A percentile compares a stretch with the other conserved stretches of the same genome.
phyloP scores from a whole-genome alignment of 2,329 filamentous ascomycete genomes.

The Aureobasidium sp. region DNA sequence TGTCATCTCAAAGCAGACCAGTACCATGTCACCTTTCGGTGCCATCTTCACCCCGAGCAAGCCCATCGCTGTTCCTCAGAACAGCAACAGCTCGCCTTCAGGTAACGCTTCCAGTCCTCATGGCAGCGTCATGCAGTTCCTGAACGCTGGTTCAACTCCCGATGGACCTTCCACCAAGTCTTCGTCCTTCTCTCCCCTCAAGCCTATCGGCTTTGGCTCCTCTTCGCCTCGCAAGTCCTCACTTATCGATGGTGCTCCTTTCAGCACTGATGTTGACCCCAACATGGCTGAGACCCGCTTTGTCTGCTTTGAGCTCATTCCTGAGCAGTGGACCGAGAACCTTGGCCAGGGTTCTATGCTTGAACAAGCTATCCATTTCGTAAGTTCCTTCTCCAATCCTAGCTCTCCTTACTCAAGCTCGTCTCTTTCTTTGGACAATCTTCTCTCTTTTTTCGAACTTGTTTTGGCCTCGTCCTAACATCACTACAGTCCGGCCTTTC shows the following conservation, averaged over 20 bases:
- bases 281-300: conserved; percentile 1
- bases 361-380: background rate
- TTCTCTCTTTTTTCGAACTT: background rate
- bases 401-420: too few relatives aligned
- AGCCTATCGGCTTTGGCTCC: background rate
- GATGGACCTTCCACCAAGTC: background rate
- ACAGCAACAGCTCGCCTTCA: background rate
- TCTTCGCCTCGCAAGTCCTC: background rate
- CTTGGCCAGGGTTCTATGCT: background rate
- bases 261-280: conserved; percentile 12
- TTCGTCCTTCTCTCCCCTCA: background rate
- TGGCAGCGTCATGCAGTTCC: background rate
- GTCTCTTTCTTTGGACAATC: background rate
- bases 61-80: background rate
- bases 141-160: conserved; percentile 5
- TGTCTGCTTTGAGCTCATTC: conserved; percentile 1
- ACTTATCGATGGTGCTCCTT: background rate
- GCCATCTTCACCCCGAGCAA: background rate
- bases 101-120: background rate
- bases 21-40: background rate
- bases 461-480: too few relatives aligned
- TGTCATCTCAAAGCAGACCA: background rate
- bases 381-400: too few relatives aligned
- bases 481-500: too few relatives aligned
- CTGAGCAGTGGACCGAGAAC: background rate